Conservation (phyloP, 2,329 filamentous ascomycete species). For the Diplodia scrobiculata region DNA sequence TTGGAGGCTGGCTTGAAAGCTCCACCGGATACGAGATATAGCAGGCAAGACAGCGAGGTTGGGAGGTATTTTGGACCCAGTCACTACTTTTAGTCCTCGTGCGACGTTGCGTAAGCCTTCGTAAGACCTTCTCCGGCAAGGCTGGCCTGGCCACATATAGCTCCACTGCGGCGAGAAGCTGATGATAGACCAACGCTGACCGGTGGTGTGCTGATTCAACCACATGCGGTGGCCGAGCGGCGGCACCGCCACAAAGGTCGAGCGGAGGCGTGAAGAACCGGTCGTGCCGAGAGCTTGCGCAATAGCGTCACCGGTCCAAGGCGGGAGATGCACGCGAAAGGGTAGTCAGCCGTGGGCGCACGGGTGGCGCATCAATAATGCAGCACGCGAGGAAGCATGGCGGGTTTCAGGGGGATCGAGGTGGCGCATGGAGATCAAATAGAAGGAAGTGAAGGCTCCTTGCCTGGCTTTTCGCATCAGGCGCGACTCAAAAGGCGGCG, state of each 20-base stretch:
- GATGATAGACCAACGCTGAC: background rate
- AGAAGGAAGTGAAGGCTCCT: background rate
- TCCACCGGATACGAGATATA: constrained; percentile 8
- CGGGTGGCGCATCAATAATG: constrained; percentile 13
- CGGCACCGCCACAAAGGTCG: background rate
- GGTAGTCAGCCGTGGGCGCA: background rate
- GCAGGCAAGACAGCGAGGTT: constrained; percentile 3
- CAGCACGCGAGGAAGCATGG: background rate
- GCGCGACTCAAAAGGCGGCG: too few relatives aligned
- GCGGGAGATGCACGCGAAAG: constrained; percentile 8
- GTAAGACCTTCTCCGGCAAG: constrained; percentile 4
- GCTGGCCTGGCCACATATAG: constrained; percentile 11
- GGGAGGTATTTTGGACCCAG: background rate
- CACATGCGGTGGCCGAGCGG: background rate
- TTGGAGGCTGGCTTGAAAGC: background rate
- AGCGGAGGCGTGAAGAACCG: background rate
- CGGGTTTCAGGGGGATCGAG: background rate
- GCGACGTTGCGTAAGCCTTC: constrained; percentile 9
- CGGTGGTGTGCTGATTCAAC: constrained; percentile 2
- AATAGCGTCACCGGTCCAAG: background rate
- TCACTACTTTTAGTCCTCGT: constrained; percentile 17
- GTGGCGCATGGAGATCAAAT: constrained; percentile 9
- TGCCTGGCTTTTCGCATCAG: background rate
- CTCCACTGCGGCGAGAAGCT: constrained; percentile 15
- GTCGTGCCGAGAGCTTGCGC: background rate